Evolutionary conservation across 2,329 filamentous ascomycete species (phyloP).

Genomic region (Diaporthe helianthi): DNA sequence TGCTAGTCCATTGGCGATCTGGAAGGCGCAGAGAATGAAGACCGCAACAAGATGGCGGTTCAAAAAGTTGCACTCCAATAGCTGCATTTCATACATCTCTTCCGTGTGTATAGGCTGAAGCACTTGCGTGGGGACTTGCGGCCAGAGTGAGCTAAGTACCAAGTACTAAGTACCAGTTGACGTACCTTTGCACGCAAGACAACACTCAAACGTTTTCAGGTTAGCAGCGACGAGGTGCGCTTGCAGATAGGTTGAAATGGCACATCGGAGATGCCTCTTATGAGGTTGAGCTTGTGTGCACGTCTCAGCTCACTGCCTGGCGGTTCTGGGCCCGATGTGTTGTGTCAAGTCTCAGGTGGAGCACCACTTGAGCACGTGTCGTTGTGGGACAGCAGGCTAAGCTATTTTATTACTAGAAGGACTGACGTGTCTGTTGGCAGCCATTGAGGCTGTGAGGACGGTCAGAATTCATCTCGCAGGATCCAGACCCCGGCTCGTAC

Average conservation of each 20-base stretch:
- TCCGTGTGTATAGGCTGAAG: not conserved
- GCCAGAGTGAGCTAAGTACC: not conserved
- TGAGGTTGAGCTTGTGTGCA: not conserved
- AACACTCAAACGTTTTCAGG: not conserved
- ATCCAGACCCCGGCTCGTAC: not conserved
- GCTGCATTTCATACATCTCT: not conserved
- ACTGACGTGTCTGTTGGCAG: not conserved
- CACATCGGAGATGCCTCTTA: not conserved
- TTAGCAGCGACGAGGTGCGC: no score
- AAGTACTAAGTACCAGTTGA: no score
- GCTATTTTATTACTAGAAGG: not conserved
- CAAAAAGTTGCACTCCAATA: not conserved
- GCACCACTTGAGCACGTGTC: constrained; percentile 18
- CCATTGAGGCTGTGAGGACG: not conserved
- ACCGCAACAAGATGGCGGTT: not conserved
- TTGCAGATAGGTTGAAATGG: no score
- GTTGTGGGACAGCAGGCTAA: constrained; percentile 3
- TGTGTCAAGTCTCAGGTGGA: constrained; percentile 11
- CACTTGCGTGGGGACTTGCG: not conserved
- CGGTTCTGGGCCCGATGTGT: not conserved
- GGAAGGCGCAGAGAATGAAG: not conserved
- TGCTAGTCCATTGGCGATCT: not conserved
- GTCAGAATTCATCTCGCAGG: not conserved
- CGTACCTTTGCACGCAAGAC: no score
- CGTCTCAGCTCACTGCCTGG: constrained; percentile 12